Conservation (phyloP, 1,139 yeast genomes). For the Pneumocystis canis region DNA sequence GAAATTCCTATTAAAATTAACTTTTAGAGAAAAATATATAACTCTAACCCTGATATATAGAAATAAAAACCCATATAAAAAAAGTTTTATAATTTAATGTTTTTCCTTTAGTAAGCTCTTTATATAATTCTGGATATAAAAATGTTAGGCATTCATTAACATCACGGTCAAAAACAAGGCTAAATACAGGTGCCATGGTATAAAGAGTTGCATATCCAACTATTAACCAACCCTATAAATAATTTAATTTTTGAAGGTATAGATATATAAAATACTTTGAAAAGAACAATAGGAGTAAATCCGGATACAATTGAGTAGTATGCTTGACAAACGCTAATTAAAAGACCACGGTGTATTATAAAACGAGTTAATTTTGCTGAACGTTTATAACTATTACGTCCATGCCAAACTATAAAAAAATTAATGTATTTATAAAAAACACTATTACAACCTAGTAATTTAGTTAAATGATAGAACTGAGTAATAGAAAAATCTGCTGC, state of each 20-base stretch:
- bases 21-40: background rate
- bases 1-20: slow-evolving; percentile 15
- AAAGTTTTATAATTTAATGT: slow-evolving; percentile 78
- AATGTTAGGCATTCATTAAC: slow-evolving; percentile 80
- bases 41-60: slow-evolving; percentile 71
- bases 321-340: slow-evolving; percentile 93
- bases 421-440: background rate
- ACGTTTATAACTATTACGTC: slow-evolving; percentile 88
- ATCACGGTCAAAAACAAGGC: slow-evolving; percentile 80
- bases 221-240: slow-evolving; percentile 79
- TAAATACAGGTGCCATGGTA: slow-evolving; percentile 97
- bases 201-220: slow-evolving; percentile 95
- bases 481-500: slow-evolving; percentile 94
- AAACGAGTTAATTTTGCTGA: slow-evolving; percentile 91
- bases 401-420: slow-evolving; percentile 61
- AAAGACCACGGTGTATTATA: slow-evolving; percentile 87
- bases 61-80: slow-evolving; percentile 78
- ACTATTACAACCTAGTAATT: slow-evolving; percentile 33
- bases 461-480: slow-evolving; percentile 79
- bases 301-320: slow-evolving; percentile 73
- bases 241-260: background rate
- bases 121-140: slow-evolving; percentile 85
- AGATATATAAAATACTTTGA: slow-evolving; percentile 20
- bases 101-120: slow-evolving; percentile 76
- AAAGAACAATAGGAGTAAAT: slow-evolving; percentile 86